These are phyloP conservation scores for Liquidambar formosana DNA, from an alignment of 164 flowering plant species.

Conservation along the genomic window DNA sequence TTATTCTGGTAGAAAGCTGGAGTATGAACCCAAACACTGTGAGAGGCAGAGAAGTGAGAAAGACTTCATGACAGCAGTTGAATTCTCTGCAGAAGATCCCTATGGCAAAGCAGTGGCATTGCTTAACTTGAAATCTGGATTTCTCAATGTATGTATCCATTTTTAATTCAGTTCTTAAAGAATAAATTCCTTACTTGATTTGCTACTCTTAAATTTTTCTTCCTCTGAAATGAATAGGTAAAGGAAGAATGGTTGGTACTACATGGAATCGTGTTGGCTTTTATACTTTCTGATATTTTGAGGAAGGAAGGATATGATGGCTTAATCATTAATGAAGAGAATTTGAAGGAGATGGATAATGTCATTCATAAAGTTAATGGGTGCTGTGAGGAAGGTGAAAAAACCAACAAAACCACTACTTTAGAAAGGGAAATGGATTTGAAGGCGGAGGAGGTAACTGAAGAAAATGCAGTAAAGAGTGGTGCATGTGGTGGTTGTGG, in stretches of 20 bases:
- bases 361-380: slow-evolving; percentile 16
- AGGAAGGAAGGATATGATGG: slow-evolving; percentile 51
- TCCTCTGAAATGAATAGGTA: slow-evolving; percentile 37
- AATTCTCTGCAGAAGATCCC: slow-evolving; percentile 71
- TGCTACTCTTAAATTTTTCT: neutral
- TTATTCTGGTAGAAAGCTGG: slow-evolving; percentile 72
- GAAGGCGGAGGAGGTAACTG: neutral
- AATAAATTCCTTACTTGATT: neutral
- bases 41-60: slow-evolving; percentile 42
- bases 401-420: neutral
- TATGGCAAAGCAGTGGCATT: slow-evolving; percentile 83
- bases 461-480: neutral
- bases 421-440: slow-evolving; percentile 17
- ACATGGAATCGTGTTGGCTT: slow-evolving; percentile 50
- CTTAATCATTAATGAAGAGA: slow-evolving; percentile 23
- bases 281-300: slow-evolving; percentile 52
- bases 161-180: neutral
- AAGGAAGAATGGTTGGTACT: slow-evolving; percentile 70
- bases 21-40: slow-evolving; percentile 56
- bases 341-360: slow-evolving; percentile 14
- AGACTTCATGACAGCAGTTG: slow-evolving; percentile 71
- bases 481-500: no score
- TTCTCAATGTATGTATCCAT: slow-evolving; percentile 47
- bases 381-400: slow-evolving; percentile 7
- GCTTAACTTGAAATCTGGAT: slow-evolving; percentile 65